Evolutionary conservation across 805 yeast species (phyloP).

Genomic region (Komagataella kurtzmanii): DNA sequence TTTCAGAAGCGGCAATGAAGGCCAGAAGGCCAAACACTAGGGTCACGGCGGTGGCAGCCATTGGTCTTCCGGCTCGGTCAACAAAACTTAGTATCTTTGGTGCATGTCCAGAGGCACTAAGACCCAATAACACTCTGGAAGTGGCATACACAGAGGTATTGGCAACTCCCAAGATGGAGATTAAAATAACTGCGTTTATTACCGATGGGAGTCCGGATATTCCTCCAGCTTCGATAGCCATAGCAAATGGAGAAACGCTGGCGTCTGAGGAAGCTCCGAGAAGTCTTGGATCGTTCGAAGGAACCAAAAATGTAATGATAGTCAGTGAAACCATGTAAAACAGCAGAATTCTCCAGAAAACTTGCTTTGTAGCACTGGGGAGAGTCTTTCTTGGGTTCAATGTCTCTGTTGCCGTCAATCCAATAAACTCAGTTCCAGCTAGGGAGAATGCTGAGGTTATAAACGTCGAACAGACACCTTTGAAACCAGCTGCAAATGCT

Average conservation of each 20-base stretch:
- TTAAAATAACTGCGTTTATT: constrained; percentile 60
- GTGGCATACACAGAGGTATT: constrained; percentile 66
- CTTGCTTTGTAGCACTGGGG: constrained; percentile 41
- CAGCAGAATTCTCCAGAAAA: constrained; percentile 39
- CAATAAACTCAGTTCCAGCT: constrained; percentile 38
- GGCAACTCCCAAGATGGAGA: constrained; percentile 66
- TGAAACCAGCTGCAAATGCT: constrained; percentile 29
- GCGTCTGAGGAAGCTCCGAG: constrained; percentile 26
- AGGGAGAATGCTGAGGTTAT: constrained; percentile 44
- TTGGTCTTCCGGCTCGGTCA: constrained; percentile 70
- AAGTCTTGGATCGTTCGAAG: constrained; percentile 24
- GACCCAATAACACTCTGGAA: constrained; percentile 53
- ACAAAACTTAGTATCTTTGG: constrained; percentile 53
- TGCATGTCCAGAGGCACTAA: constrained; percentile 60
- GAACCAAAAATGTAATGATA: constrained; percentile 32
- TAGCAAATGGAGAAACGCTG: constrained; percentile 63
- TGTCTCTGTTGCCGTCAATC: constrained; percentile 37
- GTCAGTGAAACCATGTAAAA: constrained; percentile 31
- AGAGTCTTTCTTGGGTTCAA: constrained; percentile 31
- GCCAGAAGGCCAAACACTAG: constrained; percentile 43
- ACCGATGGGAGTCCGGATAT: constrained; percentile 55
- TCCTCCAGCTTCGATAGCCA: constrained; percentile 52
- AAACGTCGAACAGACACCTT: constrained; percentile 39
- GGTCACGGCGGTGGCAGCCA: constrained; percentile 46
- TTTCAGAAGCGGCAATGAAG: constrained; percentile 33